Evolutionary conservation across 768 basidiomycete species (phyloP).

Genomic region (Candolleomyces efflorescens): DNA sequence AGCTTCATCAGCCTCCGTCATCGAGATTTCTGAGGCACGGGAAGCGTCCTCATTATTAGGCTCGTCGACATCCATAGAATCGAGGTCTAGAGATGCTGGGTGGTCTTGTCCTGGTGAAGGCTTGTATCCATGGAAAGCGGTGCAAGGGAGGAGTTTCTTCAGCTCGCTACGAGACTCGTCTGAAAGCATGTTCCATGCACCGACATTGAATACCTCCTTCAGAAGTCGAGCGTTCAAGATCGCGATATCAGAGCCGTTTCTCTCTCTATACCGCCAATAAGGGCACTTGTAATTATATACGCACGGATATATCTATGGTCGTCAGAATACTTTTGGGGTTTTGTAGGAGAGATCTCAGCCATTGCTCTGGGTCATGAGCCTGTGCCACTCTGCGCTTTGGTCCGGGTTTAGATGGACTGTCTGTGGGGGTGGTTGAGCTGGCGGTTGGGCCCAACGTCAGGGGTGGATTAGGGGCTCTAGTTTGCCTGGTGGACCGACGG

Average conservation of each 20-base stretch:
- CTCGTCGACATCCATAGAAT: slow-evolving; percentile 17
- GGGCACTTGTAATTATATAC: slow-evolving; percentile 13
- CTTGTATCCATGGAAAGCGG: slow-evolving; percentile 34
- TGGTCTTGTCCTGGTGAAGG: slow-evolving; percentile 31
- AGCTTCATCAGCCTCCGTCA: slow-evolving; percentile 25
- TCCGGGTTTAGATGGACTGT: not conserved
- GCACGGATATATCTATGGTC: slow-evolving; percentile 47
- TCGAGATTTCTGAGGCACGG: not conserved
- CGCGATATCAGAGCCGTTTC: not conserved
- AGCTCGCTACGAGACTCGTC: slow-evolving; percentile 33
- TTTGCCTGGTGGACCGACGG: slow-evolving; percentile 21
- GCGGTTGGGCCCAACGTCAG: slow-evolving; percentile 11
- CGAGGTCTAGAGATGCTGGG: slow-evolving; percentile 23
- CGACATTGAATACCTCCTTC: slow-evolving; percentile 45
- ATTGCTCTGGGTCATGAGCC: slow-evolving; percentile 25
- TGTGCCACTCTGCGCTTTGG: slow-evolving; percentile 27
- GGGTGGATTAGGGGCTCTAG: slow-evolving; percentile 5
- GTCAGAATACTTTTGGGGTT: slow-evolving; percentile 47
- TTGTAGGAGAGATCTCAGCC: slow-evolving; percentile 35
- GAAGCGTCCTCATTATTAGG: not conserved
- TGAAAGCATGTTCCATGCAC: slow-evolving; percentile 44
- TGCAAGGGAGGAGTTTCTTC: slow-evolving; percentile 39
- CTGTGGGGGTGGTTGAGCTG: not conserved
- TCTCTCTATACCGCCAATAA: not conserved
- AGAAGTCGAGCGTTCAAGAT: not conserved